phyloP scores from a whole-genome alignment of 192 early-diverging fungal genomes.

The Polychytrium aggregatum region DNA sequence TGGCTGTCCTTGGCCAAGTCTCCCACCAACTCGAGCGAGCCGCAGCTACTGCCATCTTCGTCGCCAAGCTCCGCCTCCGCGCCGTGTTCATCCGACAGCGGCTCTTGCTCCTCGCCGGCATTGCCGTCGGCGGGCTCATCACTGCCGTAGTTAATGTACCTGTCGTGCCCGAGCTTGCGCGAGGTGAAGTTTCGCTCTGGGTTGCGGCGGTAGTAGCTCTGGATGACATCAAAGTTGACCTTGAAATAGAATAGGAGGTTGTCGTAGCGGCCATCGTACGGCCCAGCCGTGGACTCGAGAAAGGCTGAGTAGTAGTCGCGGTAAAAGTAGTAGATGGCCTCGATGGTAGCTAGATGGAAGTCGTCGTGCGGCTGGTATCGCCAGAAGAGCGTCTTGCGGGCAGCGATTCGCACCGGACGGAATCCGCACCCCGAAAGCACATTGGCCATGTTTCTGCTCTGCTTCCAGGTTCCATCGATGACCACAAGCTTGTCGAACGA shows the following conservation, averaged over 20 bases:
- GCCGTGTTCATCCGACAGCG: no score
- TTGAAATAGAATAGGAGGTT: slow-evolving; percentile 86
- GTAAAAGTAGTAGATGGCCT: slow-evolving; percentile 91
- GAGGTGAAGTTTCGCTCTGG: slow-evolving; percentile 50
- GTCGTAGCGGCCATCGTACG: slow-evolving; percentile 73
- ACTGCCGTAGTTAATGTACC: no score
- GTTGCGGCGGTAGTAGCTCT: slow-evolving; percentile 57
- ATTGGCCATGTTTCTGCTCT: slow-evolving; percentile 45
- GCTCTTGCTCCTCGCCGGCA: no score
- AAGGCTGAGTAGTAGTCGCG: slow-evolving; percentile 59
- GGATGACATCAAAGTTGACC: slow-evolving; percentile 79
- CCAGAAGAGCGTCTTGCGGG: slow-evolving; percentile 78
- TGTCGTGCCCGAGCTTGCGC: no score
- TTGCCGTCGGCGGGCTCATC: no score
- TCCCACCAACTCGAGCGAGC: no score
- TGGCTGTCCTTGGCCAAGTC: no score
- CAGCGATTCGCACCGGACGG: slow-evolving; percentile 38
- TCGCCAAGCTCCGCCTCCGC: no score
- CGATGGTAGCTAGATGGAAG: slow-evolving; percentile 79
- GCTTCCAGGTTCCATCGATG: slow-evolving; percentile 93
- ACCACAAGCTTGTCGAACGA: slow-evolving; percentile 71
- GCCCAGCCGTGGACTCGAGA: background rate
- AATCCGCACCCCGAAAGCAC: slow-evolving; percentile 31
- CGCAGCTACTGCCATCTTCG: no score
- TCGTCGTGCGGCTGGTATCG: slow-evolving; percentile 70